Evolutionary conservation across 495 filamentous ascomycete genomes (phyloP).

Genomic region (Neurospora sp.): DNA sequence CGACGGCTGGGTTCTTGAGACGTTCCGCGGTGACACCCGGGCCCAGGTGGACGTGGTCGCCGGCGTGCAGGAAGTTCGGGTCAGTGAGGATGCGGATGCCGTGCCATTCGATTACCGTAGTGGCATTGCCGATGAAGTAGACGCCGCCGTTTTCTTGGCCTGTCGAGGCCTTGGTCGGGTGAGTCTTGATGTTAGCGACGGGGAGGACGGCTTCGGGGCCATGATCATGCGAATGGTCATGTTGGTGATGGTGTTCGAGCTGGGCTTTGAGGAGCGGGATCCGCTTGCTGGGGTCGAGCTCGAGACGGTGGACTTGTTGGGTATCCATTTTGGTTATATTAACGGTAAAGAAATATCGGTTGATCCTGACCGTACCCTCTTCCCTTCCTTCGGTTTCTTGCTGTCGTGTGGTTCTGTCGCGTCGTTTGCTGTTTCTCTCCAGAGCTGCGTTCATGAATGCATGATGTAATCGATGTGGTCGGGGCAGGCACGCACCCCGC

Average conservation of each 20-base stretch:
- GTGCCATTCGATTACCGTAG: conserved; percentile 55
- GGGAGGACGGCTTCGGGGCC: conserved; percentile 7
- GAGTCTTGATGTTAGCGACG: conserved; percentile 9
- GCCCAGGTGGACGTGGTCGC: conserved; percentile 58
- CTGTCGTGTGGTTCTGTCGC: not conserved
- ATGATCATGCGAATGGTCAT: conserved; percentile 1
- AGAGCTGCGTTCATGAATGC: not conserved
- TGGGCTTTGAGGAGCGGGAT: conserved; percentile 12
- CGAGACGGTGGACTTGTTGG: conserved; percentile 4
- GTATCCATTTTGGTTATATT: not conserved
- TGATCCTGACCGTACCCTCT: too few species aligned
- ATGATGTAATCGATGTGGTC: not conserved
- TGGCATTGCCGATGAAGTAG: conserved; percentile 57
- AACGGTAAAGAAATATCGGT: too few species aligned
- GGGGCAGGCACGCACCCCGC: not conserved
- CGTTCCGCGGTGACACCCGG: conserved; percentile 48
- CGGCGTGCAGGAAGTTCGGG: conserved; percentile 61
- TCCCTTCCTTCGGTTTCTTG: too few species aligned
- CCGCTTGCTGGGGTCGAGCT: conserved; percentile 15
- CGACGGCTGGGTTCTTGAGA: conserved; percentile 48
- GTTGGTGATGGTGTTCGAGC: not conserved
- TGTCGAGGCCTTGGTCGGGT: not conserved
- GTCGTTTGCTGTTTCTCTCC: not conserved
- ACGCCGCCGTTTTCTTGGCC: conserved; percentile 16
- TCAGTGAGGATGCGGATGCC: conserved; percentile 58